Conservation (phyloP, 331 rosid species). For the Acacia pycnantha region DNA sequence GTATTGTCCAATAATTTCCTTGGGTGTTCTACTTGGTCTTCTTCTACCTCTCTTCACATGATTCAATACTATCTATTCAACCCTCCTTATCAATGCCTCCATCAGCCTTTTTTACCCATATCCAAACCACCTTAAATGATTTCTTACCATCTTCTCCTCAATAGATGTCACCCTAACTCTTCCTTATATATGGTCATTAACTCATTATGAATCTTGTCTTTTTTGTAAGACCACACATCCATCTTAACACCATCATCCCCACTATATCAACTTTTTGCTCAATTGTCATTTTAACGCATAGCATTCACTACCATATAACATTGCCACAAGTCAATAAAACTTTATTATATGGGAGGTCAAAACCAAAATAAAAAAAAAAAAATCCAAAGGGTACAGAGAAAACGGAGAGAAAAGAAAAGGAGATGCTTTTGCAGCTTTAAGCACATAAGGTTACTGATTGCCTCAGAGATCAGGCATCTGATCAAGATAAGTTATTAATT, state of each 20-base stretch:
- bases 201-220: background rate
- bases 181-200: background rate
- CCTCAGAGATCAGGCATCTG: background rate
- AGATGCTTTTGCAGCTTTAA: background rate
- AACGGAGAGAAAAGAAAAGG: background rate
- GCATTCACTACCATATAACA: background rate
- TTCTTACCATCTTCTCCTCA: background rate
- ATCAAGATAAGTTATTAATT: constrained; percentile 11
- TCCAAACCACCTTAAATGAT: background rate
- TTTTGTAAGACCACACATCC: background rate
- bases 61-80: background rate
- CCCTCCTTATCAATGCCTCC: background rate
- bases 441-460: background rate
- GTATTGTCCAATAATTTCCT: background rate
- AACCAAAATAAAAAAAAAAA: background rate
- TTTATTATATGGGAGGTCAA: background rate
- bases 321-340: background rate
- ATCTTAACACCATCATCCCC: too few species aligned
- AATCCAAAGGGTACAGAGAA: background rate
- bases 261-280: background rate
- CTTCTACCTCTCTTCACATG: background rate
- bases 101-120: background rate
- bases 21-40: background rate
- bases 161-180: background rate
- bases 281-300: background rate